A percentile compares a stretch with the other conserved stretches of the same genome.
These are phyloP conservation scores for Closterium sp. DNA, from an alignment of 139 green algal species.

Conservation along the genomic window DNA sequence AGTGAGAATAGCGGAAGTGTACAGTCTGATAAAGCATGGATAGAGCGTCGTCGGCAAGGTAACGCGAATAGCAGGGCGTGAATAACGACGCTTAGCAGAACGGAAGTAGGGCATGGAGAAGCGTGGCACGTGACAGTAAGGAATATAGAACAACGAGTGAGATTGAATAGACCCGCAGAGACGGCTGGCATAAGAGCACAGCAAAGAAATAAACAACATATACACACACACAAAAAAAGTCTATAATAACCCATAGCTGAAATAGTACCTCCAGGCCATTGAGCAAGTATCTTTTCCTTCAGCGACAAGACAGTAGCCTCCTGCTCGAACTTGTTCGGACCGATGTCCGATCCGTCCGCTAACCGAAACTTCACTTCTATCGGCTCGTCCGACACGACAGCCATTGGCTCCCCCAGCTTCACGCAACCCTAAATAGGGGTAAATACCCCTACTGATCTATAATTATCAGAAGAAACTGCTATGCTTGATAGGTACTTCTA, in stretches of 20 bases:
- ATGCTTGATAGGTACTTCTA: too few relatives aligned
- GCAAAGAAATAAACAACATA: too few relatives aligned
- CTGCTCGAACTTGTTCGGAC: slow-evolving; percentile 33
- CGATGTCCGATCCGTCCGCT: slow-evolving; percentile 40
- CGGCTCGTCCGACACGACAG: slow-evolving; percentile 26
- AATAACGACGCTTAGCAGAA: background rate
- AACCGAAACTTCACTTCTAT: slow-evolving; percentile 50
- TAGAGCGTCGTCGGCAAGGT: background rate
- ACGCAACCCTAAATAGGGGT: too few relatives aligned
- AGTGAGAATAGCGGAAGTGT: too few relatives aligned
- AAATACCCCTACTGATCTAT: too few relatives aligned
- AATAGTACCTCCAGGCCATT: slow-evolving; percentile 29
- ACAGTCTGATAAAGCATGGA: background rate
- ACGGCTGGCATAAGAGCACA: too few relatives aligned
- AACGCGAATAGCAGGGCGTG: background rate
- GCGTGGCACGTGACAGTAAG: too few relatives aligned
- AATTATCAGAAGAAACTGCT: too few relatives aligned
- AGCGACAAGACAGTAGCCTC: slow-evolving; percentile 22
- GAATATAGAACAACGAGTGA: background rate
- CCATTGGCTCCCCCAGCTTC: background rate
- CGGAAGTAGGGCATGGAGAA: too few relatives aligned
- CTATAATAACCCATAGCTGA: too few relatives aligned
- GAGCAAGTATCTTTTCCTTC: slow-evolving; percentile 33
- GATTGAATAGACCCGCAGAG: too few relatives aligned
- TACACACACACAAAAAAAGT: too few relatives aligned